These are phyloP conservation scores for Saururus chinensis DNA, from an alignment of 164 flowering plant genomes.

Conservation along the genomic window DNA sequence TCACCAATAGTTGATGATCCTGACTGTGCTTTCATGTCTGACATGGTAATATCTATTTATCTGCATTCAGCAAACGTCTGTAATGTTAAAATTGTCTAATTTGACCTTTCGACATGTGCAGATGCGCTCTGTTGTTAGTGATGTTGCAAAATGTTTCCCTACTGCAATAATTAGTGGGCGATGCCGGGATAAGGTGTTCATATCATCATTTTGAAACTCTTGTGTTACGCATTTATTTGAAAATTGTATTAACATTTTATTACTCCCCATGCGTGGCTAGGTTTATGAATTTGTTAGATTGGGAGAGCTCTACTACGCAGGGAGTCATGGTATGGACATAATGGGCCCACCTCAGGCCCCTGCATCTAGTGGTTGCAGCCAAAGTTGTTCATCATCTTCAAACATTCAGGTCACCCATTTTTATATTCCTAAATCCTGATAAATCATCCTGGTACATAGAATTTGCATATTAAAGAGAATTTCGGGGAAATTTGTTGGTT, in stretches of 20 bases:
- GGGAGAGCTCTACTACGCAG: constrained; percentile 27
- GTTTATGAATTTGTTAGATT: constrained; percentile 31
- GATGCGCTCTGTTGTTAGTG: constrained; percentile 19
- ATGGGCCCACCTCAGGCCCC: constrained; percentile 4
- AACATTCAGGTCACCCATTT: background rate
- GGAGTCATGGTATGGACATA: constrained; percentile 15
- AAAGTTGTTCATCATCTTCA: constrained; percentile 2
- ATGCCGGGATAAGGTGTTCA: constrained; percentile 13
- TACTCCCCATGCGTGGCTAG: background rate
- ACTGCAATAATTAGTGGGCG: constrained; percentile 15
- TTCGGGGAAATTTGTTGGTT: background rate
- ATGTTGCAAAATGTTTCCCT: constrained; percentile 10
- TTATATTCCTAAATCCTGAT: no score
- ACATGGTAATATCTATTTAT: constrained; percentile 27
- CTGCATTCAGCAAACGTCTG: no score
- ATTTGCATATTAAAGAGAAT: no score
- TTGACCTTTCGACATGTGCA: background rate
- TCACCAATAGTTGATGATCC: constrained; percentile 90
- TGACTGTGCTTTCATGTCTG: constrained; percentile 82
- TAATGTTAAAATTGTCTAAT: no score
- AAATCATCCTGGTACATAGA: no score
- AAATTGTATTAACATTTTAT: background rate
- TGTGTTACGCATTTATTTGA: background rate
- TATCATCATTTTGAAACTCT: background rate
- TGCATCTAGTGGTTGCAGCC: background rate